These are phyloP conservation scores for Aphanomyces stellatus DNA, from an alignment of 352 stramenopile genomes.

Conservation along the genomic window DNA sequence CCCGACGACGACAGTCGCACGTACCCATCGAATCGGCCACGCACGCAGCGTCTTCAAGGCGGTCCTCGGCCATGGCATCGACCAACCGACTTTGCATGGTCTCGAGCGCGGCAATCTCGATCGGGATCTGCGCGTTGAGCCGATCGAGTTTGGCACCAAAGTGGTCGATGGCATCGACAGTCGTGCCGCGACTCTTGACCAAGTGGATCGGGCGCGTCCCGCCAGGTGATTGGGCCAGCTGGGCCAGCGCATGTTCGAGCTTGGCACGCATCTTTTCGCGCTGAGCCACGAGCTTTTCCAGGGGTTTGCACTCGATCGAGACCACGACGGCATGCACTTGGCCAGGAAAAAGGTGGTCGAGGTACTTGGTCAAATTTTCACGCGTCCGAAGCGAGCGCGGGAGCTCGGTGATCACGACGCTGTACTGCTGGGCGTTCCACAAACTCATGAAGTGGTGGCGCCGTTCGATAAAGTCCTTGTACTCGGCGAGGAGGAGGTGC, in stretches of 20 bases:
- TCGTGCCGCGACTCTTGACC: slow-evolving; percentile 28
- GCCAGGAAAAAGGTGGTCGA: slow-evolving; percentile 62
- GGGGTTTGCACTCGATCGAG: slow-evolving; percentile 55
- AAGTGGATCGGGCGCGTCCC: slow-evolving; percentile 39
- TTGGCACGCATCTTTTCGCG: slow-evolving; percentile 57
- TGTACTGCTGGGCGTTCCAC: slow-evolving; percentile 62
- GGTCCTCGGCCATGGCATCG: slow-evolving; percentile 38
- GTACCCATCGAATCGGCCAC: slow-evolving; percentile 2
- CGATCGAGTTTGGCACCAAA: slow-evolving; percentile 56
- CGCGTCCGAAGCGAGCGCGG: slow-evolving; percentile 63
- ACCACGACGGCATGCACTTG: slow-evolving; percentile 65
- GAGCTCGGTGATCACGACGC: slow-evolving; percentile 61
- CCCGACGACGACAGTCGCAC: slow-evolving; percentile 9
- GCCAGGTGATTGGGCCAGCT: slow-evolving; percentile 34
- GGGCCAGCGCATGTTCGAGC: slow-evolving; percentile 55
- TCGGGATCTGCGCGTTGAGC: slow-evolving; percentile 66
- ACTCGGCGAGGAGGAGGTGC: slow-evolving; percentile 58
- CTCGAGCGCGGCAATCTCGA: slow-evolving; percentile 59
- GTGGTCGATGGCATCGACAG: slow-evolving; percentile 62
- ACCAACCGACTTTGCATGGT: slow-evolving; percentile 52
- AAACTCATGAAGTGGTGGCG: slow-evolving; percentile 70
- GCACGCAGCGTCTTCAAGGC: slow-evolving; percentile 23
- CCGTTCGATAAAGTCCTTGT: slow-evolving; percentile 59
- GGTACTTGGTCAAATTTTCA: slow-evolving; percentile 67
- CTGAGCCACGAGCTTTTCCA: slow-evolving; percentile 66